phyloP scores from a whole-genome alignment of 2,329 filamentous ascomycete genomes.

The Fusarium caatingaense region DNA sequence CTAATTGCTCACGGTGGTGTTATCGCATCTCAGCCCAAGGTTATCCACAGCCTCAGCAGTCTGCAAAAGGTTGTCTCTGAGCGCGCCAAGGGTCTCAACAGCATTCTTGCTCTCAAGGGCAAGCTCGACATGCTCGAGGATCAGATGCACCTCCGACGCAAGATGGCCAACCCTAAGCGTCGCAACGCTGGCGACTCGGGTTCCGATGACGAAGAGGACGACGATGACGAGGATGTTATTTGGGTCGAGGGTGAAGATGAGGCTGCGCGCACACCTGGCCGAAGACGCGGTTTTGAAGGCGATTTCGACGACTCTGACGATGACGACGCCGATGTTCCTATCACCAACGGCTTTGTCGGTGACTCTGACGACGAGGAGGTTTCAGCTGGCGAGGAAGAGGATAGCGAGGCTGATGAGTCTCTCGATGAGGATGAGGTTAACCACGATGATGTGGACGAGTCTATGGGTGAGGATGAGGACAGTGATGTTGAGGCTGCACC shows the following conservation, averaged over 20 bases:
- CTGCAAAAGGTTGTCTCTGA: slow-evolving; percentile 90
- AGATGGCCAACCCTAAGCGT: slow-evolving; percentile 55
- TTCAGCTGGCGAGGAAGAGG: slow-evolving; percentile 56
- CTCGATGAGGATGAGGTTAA: slow-evolving; percentile 70
- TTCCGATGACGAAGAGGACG: slow-evolving; percentile 56
- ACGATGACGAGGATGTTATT: slow-evolving; percentile 76
- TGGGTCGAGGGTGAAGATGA: slow-evolving; percentile 90
- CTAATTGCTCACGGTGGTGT: slow-evolving; percentile 92
- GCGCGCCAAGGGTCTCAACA: slow-evolving; percentile 83
- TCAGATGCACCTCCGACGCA: slow-evolving; percentile 83
- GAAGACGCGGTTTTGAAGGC: slow-evolving; percentile 52
- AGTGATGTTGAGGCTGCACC: slow-evolving; percentile 62
- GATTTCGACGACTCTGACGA: slow-evolving; percentile 61
- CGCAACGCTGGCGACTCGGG: slow-evolving; percentile 61
- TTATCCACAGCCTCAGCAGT: slow-evolving; percentile 80
- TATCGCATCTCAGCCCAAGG: slow-evolving; percentile 84
- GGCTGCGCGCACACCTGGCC: slow-evolving; percentile 63
- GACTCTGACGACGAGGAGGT: slow-evolving; percentile 71
- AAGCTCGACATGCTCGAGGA: slow-evolving; percentile 94
- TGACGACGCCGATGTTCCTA: slow-evolving; percentile 64
- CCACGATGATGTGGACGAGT: slow-evolving; percentile 67
- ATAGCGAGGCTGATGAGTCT: slow-evolving; percentile 58
- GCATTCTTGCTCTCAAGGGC: slow-evolving; percentile 88
- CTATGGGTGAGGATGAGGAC: slow-evolving; percentile 66
- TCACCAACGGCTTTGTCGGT: slow-evolving; percentile 65